A percentile compares a stretch with the other conserved stretches of the same genome.
These are phyloP conservation scores for Phytophthora melonis DNA, from an alignment of 352 stramenopile genomes.

Conservation along the genomic window DNA sequence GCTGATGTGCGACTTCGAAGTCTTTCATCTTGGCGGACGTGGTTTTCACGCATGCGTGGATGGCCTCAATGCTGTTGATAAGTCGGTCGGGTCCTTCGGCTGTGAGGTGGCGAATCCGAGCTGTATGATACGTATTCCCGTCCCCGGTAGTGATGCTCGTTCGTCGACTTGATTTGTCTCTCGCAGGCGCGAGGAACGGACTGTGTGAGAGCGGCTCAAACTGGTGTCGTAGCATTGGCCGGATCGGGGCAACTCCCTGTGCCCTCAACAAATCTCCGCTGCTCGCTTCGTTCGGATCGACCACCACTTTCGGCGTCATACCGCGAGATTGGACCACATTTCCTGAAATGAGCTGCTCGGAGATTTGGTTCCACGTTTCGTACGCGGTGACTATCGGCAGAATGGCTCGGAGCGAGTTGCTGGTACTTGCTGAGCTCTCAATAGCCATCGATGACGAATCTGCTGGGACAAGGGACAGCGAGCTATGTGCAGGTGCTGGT, in stretches of 20 bases:
- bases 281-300: slow-evolving; percentile 17
- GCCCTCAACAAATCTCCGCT: slow-evolving; percentile 4
- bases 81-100: slow-evolving; percentile 38
- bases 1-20: slow-evolving; percentile 44
- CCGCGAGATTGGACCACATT: slow-evolving; percentile 54
- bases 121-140: slow-evolving; percentile 54
- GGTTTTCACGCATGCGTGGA: slow-evolving; percentile 45
- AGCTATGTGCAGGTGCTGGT: background rate
- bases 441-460: background rate
- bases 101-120: slow-evolving; percentile 50
- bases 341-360: slow-evolving; percentile 49
- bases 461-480: background rate
- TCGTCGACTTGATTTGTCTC: slow-evolving; percentile 32
- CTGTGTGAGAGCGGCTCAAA: slow-evolving; percentile 53
- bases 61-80: slow-evolving; percentile 42
- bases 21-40: slow-evolving; percentile 41
- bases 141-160: slow-evolving; percentile 21
- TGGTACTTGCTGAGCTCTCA: background rate
- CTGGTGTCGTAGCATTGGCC: slow-evolving; percentile 53
- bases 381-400: slow-evolving; percentile 48
- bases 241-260: slow-evolving; percentile 18
- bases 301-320: slow-evolving; percentile 1
- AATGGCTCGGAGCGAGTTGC: slow-evolving; percentile 31
- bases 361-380: slow-evolving; percentile 54
- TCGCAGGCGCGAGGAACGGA: slow-evolving; percentile 35